phyloP scores from a whole-genome alignment of 345 rosid genomes.

The Microcos paniculata region DNA sequence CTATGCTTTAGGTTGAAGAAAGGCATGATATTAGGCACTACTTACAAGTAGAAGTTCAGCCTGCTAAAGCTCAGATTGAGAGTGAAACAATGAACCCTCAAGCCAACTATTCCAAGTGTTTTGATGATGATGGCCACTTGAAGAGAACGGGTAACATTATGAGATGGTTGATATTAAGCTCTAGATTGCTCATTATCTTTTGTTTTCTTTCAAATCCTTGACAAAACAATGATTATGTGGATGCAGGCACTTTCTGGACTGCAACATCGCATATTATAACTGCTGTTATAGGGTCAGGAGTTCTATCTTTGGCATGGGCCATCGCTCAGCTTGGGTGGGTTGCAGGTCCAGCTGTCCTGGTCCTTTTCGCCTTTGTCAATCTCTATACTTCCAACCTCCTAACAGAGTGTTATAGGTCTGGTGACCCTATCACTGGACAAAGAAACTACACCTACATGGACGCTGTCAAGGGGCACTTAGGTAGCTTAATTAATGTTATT shows the following conservation, averaged over 20 bases:
- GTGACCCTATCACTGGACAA: slow-evolving; percentile 33
- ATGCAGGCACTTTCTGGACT: slow-evolving; percentile 37
- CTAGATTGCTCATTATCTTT: neutral
- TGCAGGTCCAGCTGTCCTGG: slow-evolving; percentile 34
- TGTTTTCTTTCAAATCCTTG: neutral
- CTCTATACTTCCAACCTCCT: slow-evolving; percentile 32
- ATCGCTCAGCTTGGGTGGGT: slow-evolving; percentile 45
- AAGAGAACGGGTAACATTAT: slow-evolving; percentile 49
- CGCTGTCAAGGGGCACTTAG: slow-evolving; percentile 31
- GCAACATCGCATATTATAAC: slow-evolving; percentile 47
- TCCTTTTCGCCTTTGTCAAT: slow-evolving; percentile 29
- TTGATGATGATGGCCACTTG: slow-evolving; percentile 62
- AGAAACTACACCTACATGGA: slow-evolving; percentile 37
- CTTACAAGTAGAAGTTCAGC: slow-evolving; percentile 50
- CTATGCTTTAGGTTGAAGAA: slow-evolving; percentile 43
- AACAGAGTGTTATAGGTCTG: slow-evolving; percentile 34
- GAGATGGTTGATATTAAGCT: neutral
- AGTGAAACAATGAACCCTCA: slow-evolving; percentile 32
- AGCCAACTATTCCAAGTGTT: slow-evolving; percentile 47
- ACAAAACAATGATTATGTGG: neutral
- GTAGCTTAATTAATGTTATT: slow-evolving; percentile 15
- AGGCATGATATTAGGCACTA: slow-evolving; percentile 48
- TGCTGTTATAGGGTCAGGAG: slow-evolving; percentile 48
- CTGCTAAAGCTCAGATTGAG: slow-evolving; percentile 27
- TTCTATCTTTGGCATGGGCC: slow-evolving; percentile 47